A percentile compares a stretch with the other conserved stretches of the same genome.
Conservation (phyloP, 306 rosid species). For the Ochetophila trinervis region DNA sequence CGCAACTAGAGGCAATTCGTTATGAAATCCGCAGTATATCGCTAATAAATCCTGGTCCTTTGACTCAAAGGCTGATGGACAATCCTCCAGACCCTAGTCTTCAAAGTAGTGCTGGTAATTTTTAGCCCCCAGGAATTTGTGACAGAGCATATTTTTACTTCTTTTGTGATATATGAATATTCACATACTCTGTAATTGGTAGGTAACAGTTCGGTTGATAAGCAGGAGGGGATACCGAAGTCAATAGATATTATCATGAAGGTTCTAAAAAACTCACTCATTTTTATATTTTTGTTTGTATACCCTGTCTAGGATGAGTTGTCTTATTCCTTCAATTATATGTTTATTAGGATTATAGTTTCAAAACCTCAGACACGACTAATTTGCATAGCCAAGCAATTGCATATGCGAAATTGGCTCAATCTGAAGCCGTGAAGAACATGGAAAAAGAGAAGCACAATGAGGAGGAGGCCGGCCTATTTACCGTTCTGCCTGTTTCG, state of each 20-base stretch:
- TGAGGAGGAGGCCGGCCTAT: slow-evolving; percentile 40
- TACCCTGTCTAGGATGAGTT: not conserved
- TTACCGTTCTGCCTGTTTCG: slow-evolving; percentile 59
- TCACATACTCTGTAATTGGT: not conserved
- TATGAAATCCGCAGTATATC: slow-evolving; percentile 73
- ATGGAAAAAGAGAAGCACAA: slow-evolving; percentile 28
- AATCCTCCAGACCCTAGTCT: slow-evolving; percentile 27
- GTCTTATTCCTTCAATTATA: not conserved
- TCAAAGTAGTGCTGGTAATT: slow-evolving; percentile 3
- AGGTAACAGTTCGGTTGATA: slow-evolving; percentile 12
- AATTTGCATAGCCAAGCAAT: slow-evolving; percentile 71
- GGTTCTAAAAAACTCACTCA: slow-evolving; percentile 21
- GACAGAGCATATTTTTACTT: slow-evolving; percentile 1
- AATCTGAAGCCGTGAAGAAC: slow-evolving; percentile 47
- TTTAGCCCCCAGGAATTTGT: not conserved
- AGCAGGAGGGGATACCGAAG: slow-evolving; percentile 21
- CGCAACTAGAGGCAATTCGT: slow-evolving; percentile 82
- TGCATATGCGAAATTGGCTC: slow-evolving; percentile 65
- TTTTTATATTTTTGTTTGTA: slow-evolving; percentile 1
- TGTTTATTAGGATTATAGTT: slow-evolving; percentile 37
- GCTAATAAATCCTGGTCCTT: slow-evolving; percentile 58
- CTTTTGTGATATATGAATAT: not conserved
- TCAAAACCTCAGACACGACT: slow-evolving; percentile 30
- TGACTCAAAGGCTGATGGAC: slow-evolving; percentile 62
- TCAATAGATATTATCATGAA: slow-evolving; percentile 18